Conservation (phyloP, 2,329 filamentous ascomycete species). For the Ophiostoma sp. region DNA sequence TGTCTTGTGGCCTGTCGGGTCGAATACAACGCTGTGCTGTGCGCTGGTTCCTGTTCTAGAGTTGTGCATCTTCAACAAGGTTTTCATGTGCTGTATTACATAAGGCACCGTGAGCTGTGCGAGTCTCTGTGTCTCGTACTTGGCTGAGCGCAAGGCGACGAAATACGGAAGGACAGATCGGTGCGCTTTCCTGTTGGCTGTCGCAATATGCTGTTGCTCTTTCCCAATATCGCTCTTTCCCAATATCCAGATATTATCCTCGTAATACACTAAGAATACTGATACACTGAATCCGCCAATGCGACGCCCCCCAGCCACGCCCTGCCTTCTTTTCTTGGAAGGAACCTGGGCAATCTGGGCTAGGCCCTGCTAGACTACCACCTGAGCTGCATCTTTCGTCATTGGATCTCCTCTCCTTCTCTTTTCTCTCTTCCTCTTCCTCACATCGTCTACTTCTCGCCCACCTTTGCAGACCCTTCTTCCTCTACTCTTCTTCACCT, state of each 20-base stretch:
- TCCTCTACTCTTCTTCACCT: background rate
- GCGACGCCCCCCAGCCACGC: conserved; percentile 2
- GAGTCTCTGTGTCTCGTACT: background rate
- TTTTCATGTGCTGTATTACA: background rate
- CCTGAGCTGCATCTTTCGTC: conserved; percentile 14
- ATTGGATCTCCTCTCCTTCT: background rate
- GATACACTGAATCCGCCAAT: background rate
- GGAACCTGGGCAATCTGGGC: background rate
- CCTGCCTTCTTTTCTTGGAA: conserved; percentile 9
- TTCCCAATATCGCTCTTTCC: background rate
- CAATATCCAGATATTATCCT: background rate
- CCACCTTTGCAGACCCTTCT: background rate
- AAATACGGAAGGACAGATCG: conserved; percentile 6
- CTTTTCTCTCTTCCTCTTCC: background rate
- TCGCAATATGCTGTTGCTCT: background rate
- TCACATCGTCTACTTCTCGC: background rate
- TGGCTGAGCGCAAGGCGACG: background rate
- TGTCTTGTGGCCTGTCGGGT: background rate
- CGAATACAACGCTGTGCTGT: background rate
- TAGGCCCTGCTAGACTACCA: conserved; percentile 4
- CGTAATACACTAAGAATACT: background rate
- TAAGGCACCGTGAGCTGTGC: background rate
- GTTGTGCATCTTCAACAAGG: conserved; percentile 2
- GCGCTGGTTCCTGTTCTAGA: background rate
- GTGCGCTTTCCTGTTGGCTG: conserved; percentile 2